phyloP scores from a whole-genome alignment of 306 rosid species.

The Chamaecrista fasciculata region DNA sequence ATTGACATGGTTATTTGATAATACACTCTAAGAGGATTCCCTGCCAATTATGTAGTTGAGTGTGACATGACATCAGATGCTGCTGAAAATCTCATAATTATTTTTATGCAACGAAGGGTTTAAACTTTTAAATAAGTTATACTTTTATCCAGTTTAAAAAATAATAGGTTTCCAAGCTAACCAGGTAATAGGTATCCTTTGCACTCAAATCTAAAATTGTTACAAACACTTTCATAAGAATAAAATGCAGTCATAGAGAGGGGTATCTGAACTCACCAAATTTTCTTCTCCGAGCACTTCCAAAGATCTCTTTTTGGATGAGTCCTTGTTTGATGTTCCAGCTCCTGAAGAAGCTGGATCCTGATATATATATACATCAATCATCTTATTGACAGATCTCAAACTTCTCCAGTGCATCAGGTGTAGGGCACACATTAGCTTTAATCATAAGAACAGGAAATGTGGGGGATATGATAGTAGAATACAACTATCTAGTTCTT shows the following conservation, averaged over 20 bases:
- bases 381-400: slow-evolving; percentile 12
- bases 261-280: slow-evolving; percentile 44
- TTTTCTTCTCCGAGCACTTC: slow-evolving; percentile 38
- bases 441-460: slow-evolving; percentile 12
- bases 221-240: background rate
- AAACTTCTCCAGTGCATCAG: slow-evolving; percentile 4
- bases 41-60: background rate
- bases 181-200: slow-evolving; percentile 9
- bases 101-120: slow-evolving; percentile 9
- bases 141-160: background rate
- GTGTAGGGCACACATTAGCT: slow-evolving; percentile 19
- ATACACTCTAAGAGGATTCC: slow-evolving; percentile 10
- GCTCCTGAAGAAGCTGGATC: slow-evolving; percentile 52
- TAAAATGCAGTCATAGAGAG: background rate
- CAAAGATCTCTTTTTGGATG: slow-evolving; percentile 48
- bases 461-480: background rate
- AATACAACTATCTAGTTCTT: slow-evolving; percentile 10
- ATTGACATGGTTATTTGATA: background rate
- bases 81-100: background rate
- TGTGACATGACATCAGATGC: slow-evolving; percentile 3
- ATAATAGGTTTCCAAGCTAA: slow-evolving; percentile 3
- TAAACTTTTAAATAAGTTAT: background rate
- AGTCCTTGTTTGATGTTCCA: slow-evolving; percentile 43
- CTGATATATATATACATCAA: slow-evolving; percentile 39
- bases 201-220: slow-evolving; percentile 10